Conservation (phyloP, 371 early-diverging fungal species). For the Nematocida ironsii region DNA sequence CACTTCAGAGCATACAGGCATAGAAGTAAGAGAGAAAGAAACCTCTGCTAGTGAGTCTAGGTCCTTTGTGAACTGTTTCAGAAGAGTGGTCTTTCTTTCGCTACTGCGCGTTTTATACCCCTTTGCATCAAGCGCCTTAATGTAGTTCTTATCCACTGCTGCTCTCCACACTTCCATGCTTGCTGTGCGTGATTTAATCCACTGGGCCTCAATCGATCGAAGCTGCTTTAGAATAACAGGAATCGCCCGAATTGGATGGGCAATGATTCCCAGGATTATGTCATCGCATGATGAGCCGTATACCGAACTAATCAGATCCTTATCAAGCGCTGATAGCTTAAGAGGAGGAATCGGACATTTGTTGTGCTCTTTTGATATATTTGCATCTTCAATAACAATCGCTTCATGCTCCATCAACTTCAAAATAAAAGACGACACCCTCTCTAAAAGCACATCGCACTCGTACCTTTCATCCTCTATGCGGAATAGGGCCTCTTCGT, state of each 20-base stretch:
- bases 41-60: constrained; percentile 72
- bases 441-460: constrained; percentile 88
- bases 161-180: constrained; percentile 92
- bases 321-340: constrained; percentile 59
- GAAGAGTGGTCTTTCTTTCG: constrained; percentile 78
- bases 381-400: constrained; percentile 58
- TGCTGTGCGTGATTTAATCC: constrained; percentile 77
- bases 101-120: constrained; percentile 79
- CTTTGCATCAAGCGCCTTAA: constrained; percentile 88
- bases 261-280: constrained; percentile 76
- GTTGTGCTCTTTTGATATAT: constrained; percentile 29
- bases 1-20: constrained; percentile 55
- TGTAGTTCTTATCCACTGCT: constrained; percentile 83
- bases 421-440: constrained; percentile 81
- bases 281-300: constrained; percentile 63
- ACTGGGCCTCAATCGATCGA: constrained; percentile 92
- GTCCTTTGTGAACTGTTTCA: constrained; percentile 83
- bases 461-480: constrained; percentile 97
- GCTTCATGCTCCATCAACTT: constrained; percentile 80
- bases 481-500: constrained; percentile 87
- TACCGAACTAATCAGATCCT: constrained; percentile 76
- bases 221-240: constrained; percentile 88
- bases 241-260: constrained; percentile 82
- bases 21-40: constrained; percentile 59
- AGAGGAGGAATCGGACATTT: neutral